Conservation (phyloP, 2,329 filamentous ascomycete species). For the Delphinella strobiligena region DNA sequence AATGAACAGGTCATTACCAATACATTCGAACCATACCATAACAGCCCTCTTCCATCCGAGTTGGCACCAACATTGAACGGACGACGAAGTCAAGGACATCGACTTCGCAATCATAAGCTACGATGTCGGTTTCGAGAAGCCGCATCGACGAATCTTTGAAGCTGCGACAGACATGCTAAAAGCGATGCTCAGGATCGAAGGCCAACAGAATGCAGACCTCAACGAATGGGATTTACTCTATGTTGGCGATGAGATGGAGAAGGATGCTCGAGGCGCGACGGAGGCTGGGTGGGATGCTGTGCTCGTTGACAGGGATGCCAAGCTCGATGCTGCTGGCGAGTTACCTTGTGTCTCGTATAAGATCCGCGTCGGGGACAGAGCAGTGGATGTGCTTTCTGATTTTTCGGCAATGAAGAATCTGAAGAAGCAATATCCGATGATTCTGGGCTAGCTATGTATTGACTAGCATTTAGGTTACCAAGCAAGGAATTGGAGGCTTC, state of each 20-base stretch:
- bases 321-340: slow-evolving; percentile 5
- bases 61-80: slow-evolving; percentile 39
- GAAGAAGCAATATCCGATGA: background rate
- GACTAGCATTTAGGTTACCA: no score
- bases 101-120: slow-evolving; percentile 52
- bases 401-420: slow-evolving; percentile 3
- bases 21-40: slow-evolving; percentile 32
- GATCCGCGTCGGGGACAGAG: background rate
- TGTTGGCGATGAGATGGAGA: slow-evolving; percentile 41
- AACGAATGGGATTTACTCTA: slow-evolving; percentile 31
- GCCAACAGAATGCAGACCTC: slow-evolving; percentile 16
- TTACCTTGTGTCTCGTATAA: background rate
- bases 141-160: slow-evolving; percentile 42
- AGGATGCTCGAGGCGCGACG: slow-evolving; percentile 39
- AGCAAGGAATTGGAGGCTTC: no score
- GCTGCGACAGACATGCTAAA: slow-evolving; percentile 37
- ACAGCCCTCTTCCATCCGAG: slow-evolving; percentile 10
- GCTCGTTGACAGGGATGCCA: slow-evolving; percentile 26
- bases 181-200: slow-evolving; percentile 16
- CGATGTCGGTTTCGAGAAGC: slow-evolving; percentile 50
- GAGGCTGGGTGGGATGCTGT: slow-evolving; percentile 37
- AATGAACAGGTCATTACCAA: slow-evolving; percentile 38
- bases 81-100: slow-evolving; percentile 28
- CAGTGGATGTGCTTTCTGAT: slow-evolving; percentile 1
- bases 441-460: background rate